Conservation (phyloP, 164 flowering plant genomes). For the Sextonia rubra region DNA sequence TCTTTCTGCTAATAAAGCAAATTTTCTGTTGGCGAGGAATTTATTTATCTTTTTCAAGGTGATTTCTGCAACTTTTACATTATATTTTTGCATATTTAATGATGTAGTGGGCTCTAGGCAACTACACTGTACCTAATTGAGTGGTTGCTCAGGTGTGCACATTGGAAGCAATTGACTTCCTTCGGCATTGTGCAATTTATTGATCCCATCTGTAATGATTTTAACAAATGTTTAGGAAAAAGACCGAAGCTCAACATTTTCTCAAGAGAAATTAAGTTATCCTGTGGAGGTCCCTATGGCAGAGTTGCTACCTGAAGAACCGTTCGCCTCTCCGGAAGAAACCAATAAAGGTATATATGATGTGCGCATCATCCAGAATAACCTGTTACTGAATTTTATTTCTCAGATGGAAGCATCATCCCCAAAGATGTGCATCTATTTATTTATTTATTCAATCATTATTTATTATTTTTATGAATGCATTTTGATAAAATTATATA, state of each 20-base stretch:
- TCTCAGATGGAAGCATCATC: neutral
- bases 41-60: conserved; percentile 30
- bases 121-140: too few species aligned
- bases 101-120: neutral
- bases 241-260: conserved; percentile 7
- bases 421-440: neutral
- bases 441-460: neutral
- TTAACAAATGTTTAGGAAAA: conserved; percentile 15
- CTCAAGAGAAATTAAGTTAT: conserved; percentile 15
- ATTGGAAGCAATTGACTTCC: neutral
- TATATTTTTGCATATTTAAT: neutral
- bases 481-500: neutral
- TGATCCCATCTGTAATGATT: neutral
- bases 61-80: neutral
- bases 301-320: conserved; percentile 8
- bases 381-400: neutral
- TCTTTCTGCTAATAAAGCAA: conserved; percentile 35
- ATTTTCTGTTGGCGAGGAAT: conserved; percentile 25
- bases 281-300: conserved; percentile 4
- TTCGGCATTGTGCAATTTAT: neutral
- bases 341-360: conserved; percentile 12
- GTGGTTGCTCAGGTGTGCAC: neutral
- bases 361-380: neutral
- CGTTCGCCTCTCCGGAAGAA: conserved; percentile 10
- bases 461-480: neutral